Percentiles rank a stretch among this genome's conserved stretches.
phyloP scores from a whole-genome alignment of 768 basidiomycete species.

The Suillus lakei region DNA sequence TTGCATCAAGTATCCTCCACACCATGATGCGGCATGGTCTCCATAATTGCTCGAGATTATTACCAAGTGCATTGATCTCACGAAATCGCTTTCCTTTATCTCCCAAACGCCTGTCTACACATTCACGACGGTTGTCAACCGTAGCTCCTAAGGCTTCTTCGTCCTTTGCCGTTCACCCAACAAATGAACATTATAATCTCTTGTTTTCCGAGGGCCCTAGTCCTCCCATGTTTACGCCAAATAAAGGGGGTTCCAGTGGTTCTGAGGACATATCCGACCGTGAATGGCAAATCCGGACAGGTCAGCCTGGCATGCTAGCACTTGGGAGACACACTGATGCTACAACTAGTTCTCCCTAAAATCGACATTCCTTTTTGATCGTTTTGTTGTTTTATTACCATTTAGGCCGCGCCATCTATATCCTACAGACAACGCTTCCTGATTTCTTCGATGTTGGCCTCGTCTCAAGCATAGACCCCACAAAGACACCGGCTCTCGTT shows the following conservation, averaged over 20 bases:
- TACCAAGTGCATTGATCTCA: neutral
- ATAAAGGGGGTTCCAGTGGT: slow-evolving; percentile 15
- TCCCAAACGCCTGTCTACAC: neutral
- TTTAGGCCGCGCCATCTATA: slow-evolving; percentile 71
- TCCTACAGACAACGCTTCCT: slow-evolving; percentile 72
- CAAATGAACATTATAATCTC: slow-evolving; percentile 6
- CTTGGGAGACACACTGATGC: slow-evolving; percentile 34
- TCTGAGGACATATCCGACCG: slow-evolving; percentile 54
- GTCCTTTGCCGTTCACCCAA: slow-evolving; percentile 12
- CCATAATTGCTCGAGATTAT: neutral
- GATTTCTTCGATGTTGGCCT: slow-evolving; percentile 74
- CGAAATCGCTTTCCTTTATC: neutral
- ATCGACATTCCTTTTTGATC: slow-evolving; percentile 7
- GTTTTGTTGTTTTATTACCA: neutral
- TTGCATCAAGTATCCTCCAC: neutral
- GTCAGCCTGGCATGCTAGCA: slow-evolving; percentile 39
- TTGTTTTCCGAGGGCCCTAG: slow-evolving; percentile 15
- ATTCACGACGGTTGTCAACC: slow-evolving; percentile 12
- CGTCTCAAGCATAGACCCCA: slow-evolving; percentile 55
- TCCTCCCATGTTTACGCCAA: slow-evolving; percentile 29
- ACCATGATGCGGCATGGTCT: slow-evolving; percentile 18
- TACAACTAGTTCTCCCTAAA: slow-evolving; percentile 20
- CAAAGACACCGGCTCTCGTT: slow-evolving; percentile 40
- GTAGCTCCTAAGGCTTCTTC: slow-evolving; percentile 23
- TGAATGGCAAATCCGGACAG: slow-evolving; percentile 82